phyloP scores from a whole-genome alignment of 1,284 basidiomycete genomes.

The Puccinia coronata region DNA sequence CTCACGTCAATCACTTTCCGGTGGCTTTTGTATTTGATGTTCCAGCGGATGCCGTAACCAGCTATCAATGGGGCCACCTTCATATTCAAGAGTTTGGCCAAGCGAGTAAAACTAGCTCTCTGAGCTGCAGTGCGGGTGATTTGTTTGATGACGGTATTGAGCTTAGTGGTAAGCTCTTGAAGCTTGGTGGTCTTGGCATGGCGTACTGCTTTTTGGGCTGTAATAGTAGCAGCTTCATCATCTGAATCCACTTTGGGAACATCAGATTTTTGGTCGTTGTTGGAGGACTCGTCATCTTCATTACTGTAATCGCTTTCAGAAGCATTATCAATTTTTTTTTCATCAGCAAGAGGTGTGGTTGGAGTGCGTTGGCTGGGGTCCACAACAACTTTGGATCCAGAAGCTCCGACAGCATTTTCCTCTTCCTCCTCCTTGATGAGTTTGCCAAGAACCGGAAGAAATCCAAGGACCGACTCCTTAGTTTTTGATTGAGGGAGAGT shows the following conservation, averaged over 20 bases:
- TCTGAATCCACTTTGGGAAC: not conserved
- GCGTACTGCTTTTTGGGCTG: not conserved
- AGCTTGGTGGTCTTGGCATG: not conserved
- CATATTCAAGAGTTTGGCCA: not conserved
- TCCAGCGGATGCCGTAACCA: not conserved
- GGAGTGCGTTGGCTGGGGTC: too few species aligned
- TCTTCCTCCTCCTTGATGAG: not conserved
- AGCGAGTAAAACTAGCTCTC: not conserved
- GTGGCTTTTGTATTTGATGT: not conserved
- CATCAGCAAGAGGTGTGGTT: not conserved
- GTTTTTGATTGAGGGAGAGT: not conserved
- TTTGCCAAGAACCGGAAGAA: too few species aligned
- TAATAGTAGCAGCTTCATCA: not conserved
- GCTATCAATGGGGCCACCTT: not conserved
- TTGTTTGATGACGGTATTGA: not conserved
- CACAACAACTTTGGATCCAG: too few species aligned
- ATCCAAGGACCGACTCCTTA: not conserved
- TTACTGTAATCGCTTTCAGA: not conserved
- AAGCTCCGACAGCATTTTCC: too few species aligned
- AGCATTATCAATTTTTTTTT: not conserved
- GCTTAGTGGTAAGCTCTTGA: not conserved
- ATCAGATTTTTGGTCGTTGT: not conserved
- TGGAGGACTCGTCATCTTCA: not conserved
- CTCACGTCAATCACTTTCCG: not conserved
- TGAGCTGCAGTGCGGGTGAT: not conserved